Base-by-base conservation (phyloP, 768 basidiomycete genomes). In the Neoboletus magnificus region DNA sequence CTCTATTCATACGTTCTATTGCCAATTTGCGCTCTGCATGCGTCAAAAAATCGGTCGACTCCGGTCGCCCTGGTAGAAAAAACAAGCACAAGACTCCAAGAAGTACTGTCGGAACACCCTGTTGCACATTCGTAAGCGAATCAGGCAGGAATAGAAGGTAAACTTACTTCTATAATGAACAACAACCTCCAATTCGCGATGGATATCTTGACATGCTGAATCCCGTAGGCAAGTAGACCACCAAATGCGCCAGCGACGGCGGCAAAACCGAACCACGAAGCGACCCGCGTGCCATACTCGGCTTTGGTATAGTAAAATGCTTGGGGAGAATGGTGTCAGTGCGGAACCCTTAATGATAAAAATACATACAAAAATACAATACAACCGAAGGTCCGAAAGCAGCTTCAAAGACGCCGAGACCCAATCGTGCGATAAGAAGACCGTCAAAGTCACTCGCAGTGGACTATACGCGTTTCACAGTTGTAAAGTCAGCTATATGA, bases 241-340 rank as follows among this genome's bases (percentile, higher is more conserved):
- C 81, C 78, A 45, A 83, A 82, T 48, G 82, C 82, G 39, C 81
- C 79, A 15, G 81, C 77, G 25, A 80, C 75, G 6, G 81, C 79
- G n/a, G 82, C 78, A 60, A 81, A 83, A 4, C 78, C 77, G 60
- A 81, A 81, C 76, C 79, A 80, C 58, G 74, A 77, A n/a, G 79
- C 78, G 57, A 74, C 50, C 20, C 79, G 77, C 46, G 77, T 66
- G 23, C 80, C 79, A 12, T 76, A 68, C 59, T 81, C 79, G 2
- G 69, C 62, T 52, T 73, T 78, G 30, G 80, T 81, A 66, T 81
- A 80, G 63, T 76, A 80, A 44, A 79, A 73, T 4, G 79, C 79
- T 81, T 54, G 30, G 5, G 11, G 22, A n/a, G 11, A 27, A 23
- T 33, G 18, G 10, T 20, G 29, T 51, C 39, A 49, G 35, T 22